A percentile compares a stretch with the other conserved stretches of the same genome.
phyloP scores from a whole-genome alignment of 306 rosid genomes.

The Castanospermum australe region DNA sequence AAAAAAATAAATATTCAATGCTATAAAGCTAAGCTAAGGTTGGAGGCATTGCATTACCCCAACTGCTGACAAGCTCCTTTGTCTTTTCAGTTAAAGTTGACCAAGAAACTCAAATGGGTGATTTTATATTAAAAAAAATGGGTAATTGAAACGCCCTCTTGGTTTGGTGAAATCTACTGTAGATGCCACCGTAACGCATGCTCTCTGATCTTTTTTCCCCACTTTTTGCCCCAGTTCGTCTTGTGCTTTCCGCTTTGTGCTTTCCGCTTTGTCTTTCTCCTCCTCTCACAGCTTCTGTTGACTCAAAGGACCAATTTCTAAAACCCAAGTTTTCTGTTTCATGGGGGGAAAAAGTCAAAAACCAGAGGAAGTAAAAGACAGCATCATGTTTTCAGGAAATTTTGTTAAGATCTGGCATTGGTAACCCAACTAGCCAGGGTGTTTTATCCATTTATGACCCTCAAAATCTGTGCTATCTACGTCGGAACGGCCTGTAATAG shows the following conservation, averaged over 20 bases:
- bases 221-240: neutral
- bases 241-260: too few relatives aligned
- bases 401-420: neutral
- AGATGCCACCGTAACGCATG: constrained; percentile 52
- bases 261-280: constrained; percentile 9
- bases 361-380: neutral
- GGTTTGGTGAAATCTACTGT: constrained; percentile 40
- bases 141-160: constrained; percentile 30
- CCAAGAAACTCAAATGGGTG: constrained; percentile 41
- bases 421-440: too few relatives aligned
- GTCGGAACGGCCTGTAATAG: neutral
- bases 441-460: constrained; percentile 3
- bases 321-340: neutral
- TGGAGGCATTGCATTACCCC: constrained; percentile 70
- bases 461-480: neutral
- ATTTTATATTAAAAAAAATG: neutral
- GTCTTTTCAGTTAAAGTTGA: constrained; percentile 89
- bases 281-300: constrained; percentile 16
- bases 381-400: neutral
- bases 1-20: constrained; percentile 51
- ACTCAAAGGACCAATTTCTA: neutral
- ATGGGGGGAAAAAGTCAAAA: neutral
- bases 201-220: neutral
- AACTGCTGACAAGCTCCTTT: constrained; percentile 83
- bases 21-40: constrained; percentile 85